Evolutionary conservation across 2,329 filamentous ascomycete genomes (phyloP).

Genomic region (Fusarium lyarnte): DNA sequence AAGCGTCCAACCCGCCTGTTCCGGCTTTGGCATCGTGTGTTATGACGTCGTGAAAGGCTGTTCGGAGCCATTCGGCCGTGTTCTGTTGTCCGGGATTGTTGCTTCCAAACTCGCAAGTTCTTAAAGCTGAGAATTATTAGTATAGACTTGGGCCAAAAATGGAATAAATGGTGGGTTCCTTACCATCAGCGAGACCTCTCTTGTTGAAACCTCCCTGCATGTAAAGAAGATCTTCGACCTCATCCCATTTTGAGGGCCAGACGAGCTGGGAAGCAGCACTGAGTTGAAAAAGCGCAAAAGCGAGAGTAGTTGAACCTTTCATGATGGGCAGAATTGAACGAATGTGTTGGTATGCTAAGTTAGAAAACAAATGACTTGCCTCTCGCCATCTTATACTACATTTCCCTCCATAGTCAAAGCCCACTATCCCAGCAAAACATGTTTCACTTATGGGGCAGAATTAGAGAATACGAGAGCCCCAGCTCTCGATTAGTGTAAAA

Average conservation of each 20-base stretch:
- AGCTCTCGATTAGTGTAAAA: background rate
- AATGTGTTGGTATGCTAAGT: background rate
- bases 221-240: conserved; percentile 27
- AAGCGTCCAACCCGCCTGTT: conserved; percentile 40
- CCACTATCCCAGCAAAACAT: background rate
- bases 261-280: conserved; percentile 15
- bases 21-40: conserved; percentile 32
- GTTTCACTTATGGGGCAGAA: conserved; percentile 10
- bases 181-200: conserved; percentile 14
- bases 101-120: conserved; percentile 30
- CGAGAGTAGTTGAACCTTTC: conserved; percentile 11
- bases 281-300: background rate
- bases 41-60: conserved; percentile 41
- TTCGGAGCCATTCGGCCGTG: conserved; percentile 42
- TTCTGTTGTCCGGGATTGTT: conserved; percentile 31
- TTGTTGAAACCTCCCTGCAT: conserved; percentile 10
- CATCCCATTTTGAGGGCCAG: conserved; percentile 33
- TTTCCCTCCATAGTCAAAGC: rapidly evolving
- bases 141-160: no score
- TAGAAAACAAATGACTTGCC: background rate
- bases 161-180: no score
- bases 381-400: background rate
- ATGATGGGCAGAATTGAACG: background rate
- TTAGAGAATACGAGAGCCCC: conserved; percentile 2
- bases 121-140: conserved; percentile 15